A percentile compares a stretch with the other conserved stretches of the same genome.
These are phyloP conservation scores for Globisporangium paddicum DNA, from an alignment of 352 stramenopile species.

Conservation along the genomic window DNA sequence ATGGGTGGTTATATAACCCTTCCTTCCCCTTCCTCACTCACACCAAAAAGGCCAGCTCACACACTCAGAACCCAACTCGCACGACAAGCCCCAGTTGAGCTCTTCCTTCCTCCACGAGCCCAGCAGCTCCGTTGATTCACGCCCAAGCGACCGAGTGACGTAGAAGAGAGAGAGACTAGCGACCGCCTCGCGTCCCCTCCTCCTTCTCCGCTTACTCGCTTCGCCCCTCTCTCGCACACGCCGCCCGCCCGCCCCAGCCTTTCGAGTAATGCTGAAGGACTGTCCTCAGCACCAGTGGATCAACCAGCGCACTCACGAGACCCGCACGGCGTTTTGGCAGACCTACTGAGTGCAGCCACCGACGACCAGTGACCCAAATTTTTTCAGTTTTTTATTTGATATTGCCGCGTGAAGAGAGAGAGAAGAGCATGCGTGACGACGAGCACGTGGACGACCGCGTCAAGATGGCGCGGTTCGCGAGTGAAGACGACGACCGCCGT, in stretches of 20 bases:
- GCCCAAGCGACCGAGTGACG: neutral
- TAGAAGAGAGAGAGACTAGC: slow-evolving; percentile 4
- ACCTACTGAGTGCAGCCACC: slow-evolving; percentile 32
- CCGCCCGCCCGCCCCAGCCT: neutral
- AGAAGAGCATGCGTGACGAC: neutral
- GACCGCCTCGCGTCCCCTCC: neutral
- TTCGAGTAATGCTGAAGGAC: slow-evolving; percentile 78
- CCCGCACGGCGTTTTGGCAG: slow-evolving; percentile 65
- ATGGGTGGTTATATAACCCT: neutral
- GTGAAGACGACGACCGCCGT: neutral
- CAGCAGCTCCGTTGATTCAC: neutral
- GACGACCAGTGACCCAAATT: neutral
- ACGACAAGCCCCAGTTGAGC: neutral
- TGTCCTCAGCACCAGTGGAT: slow-evolving; percentile 90
- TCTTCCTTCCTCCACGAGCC: neutral
- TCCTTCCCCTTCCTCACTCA: neutral
- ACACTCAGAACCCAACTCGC: neutral
- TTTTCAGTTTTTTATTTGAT: slow-evolving; percentile 2
- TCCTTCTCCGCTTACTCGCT: neutral
- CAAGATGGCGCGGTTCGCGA: slow-evolving; percentile 8
- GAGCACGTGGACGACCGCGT: slow-evolving; percentile 1
- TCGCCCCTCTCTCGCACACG: neutral
- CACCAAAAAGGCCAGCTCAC: neutral
- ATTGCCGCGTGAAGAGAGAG: slow-evolving; percentile 2
- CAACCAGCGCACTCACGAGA: slow-evolving; percentile 85